Base-by-base conservation (phyloP, 2,329 filamentous ascomycete genomes). In the Pestalotiopsis sp. region DNA sequence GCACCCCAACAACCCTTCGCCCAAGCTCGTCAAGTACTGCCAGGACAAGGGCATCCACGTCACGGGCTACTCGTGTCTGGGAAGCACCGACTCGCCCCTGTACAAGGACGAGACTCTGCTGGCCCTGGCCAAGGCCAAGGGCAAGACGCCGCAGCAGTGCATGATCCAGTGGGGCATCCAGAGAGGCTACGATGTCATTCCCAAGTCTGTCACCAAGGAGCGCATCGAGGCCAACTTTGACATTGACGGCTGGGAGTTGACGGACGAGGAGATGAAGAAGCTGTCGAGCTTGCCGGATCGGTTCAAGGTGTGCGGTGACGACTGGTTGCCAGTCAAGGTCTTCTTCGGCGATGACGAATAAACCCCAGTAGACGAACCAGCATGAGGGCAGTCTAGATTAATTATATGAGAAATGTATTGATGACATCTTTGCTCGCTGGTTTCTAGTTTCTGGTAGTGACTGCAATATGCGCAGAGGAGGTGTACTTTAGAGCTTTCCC, bases 291-390 rank as follows among this genome's bases (percentile, higher is more conserved):
- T 95, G 67, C 85, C 87, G 75, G 91, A 93, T 70, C 88, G 93
- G 64, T 95, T 95, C 86, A 97, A 94, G 88, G 91, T 94, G 71
- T 96, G 92, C 77, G 87, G 86, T 45, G 93, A 95, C 77, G 81
- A 77, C 36, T 95, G 92, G 90, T 77, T 93, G 75, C 93, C 92
- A 0, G 80, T 92, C 70, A 91, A 90, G 85, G 92, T 95, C 45
- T 96, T 96, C 86, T 93, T 93, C 77, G 92, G 92, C 7, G 92
- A 95, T 75, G 92, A 94, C 76, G 92, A 95, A 83, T 94, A 89
- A 66, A 64, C 41, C n/a, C 6, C 17, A 39, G 20, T 20, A 25
- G 25, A 66, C 9, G 45, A 20, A 52, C 17, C 45, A 7, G 31
- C 45, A 20, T 52, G 20, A 9, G 20, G 45, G 17, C n/a, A 52